phyloP scores from a whole-genome alignment of 75 land plant genomes.

The Selaginella tamariscina region DNA sequence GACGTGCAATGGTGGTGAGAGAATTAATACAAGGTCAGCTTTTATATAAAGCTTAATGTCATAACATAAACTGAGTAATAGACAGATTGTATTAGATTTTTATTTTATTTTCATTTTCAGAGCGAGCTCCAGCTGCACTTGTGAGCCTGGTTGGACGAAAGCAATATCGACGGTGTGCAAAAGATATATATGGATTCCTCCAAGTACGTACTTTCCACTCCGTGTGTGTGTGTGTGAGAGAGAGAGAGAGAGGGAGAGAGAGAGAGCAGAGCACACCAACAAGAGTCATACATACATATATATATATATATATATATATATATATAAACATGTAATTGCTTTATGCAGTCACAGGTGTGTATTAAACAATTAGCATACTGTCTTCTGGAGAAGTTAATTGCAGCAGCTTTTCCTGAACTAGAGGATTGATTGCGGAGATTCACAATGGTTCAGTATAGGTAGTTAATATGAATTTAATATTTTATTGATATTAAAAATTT shows the following conservation, averaged over 20 bases:
- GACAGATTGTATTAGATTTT: background rate
- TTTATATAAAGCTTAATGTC: background rate
- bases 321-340: background rate
- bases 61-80: background rate
- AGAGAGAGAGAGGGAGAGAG: too few relatives aligned
- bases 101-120: slow-evolving; percentile 28
- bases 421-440: slow-evolving; percentile 21
- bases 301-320: background rate
- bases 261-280: too few relatives aligned
- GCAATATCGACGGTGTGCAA: slow-evolving; percentile 83
- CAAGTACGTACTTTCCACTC: slow-evolving; percentile 40
- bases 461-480: too few relatives aligned
- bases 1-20: slow-evolving; percentile 67
- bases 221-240: background rate
- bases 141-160: slow-evolving; percentile 80
- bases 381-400: slow-evolving; percentile 62
- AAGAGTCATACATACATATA: background rate
- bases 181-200: slow-evolving; percentile 77
- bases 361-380: slow-evolving; percentile 69
- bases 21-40: slow-evolving; percentile 72
- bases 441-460: too few relatives aligned
- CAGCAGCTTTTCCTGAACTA: slow-evolving; percentile 78
- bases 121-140: slow-evolving; percentile 79
- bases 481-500: too few relatives aligned
- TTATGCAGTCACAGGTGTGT: slow-evolving; percentile 83